A percentile compares a stretch with the other conserved stretches of the same genome.
Evolutionary conservation across 2,329 filamentous ascomycete genomes (phyloP).

Genomic region (Dendryphion nanum): DNA sequence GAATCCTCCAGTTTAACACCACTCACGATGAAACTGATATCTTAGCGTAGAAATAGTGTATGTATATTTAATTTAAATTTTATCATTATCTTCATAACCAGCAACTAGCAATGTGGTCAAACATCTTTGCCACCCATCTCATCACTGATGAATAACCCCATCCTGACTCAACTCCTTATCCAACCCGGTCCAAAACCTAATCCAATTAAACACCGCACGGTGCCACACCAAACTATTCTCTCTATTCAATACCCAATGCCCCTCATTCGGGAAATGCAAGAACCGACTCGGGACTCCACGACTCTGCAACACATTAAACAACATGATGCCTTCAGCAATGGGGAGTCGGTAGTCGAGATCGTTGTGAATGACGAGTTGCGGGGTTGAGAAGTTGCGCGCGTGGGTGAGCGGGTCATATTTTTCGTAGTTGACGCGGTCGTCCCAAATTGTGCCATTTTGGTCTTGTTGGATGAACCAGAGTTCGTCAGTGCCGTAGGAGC

Average conservation of each 20-base stretch:
- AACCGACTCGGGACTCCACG: slow-evolving; percentile 73
- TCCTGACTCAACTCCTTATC: slow-evolving; percentile 31
- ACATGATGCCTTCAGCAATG: slow-evolving; percentile 76
- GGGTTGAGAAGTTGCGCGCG: slow-evolving; percentile 73
- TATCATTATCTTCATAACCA: too few species aligned
- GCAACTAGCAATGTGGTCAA: too few species aligned
- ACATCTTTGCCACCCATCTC: too few species aligned
- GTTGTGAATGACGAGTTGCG: slow-evolving; percentile 89
- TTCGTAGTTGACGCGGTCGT: slow-evolving; percentile 49
- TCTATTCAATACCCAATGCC: slow-evolving; percentile 80
- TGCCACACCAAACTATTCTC: slow-evolving; percentile 93
- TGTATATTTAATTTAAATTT: too few species aligned
- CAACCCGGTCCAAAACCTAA: slow-evolving; percentile 29
- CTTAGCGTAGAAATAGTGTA: too few species aligned
- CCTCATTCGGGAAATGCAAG: slow-evolving; percentile 76
- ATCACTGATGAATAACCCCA: slow-evolving; percentile 31
- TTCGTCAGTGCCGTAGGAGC: slow-evolving; percentile 50
- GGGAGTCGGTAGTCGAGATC: slow-evolving; percentile 82
- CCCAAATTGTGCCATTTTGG: slow-evolving; percentile 39
- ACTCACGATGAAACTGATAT: too few species aligned
- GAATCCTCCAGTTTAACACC: too few species aligned
- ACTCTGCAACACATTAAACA: slow-evolving; percentile 83
- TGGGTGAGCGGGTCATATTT: slow-evolving; percentile 58
- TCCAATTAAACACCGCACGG: slow-evolving; percentile 44
- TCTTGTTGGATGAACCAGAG: slow-evolving; percentile 53